Evolutionary conservation across 805 yeast species (phyloP).

Genomic region (Pichia scutulata): DNA sequence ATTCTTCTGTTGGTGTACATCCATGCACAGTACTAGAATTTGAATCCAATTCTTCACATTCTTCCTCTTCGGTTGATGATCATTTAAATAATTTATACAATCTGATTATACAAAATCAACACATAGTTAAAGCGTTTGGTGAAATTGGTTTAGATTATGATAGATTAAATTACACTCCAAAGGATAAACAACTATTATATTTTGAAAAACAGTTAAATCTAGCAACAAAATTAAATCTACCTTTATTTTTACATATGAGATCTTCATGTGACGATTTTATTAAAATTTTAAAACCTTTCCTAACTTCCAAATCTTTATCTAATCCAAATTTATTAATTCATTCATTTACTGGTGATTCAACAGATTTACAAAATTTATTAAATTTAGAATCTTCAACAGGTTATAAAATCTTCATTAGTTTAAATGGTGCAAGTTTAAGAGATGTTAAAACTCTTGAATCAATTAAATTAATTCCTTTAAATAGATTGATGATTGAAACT

Average conservation of each 20-base stretch:
- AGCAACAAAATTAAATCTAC: slow-evolving; percentile 51
- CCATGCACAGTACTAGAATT: slow-evolving; percentile 78
- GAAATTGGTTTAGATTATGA: slow-evolving; percentile 96
- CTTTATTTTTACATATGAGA: slow-evolving; percentile 87
- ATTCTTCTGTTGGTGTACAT: slow-evolving; percentile 87
- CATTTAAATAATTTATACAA: slow-evolving; percentile 44
- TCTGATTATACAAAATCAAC: slow-evolving; percentile 37
- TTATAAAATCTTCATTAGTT: slow-evolving; percentile 52
- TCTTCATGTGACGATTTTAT: slow-evolving; percentile 77
- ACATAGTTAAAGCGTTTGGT: slow-evolving; percentile 75
- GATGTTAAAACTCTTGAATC: slow-evolving; percentile 66
- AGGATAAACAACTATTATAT: slow-evolving; percentile 55
- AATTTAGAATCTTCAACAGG: slow-evolving; percentile 32
- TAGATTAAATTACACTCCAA: slow-evolving; percentile 67
- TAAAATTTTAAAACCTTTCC: slow-evolving; percentile 51
- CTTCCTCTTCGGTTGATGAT: slow-evolving; percentile 19
- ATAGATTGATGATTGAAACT: slow-evolving; percentile 74
- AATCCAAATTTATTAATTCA: slow-evolving; percentile 76
- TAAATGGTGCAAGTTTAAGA: slow-evolving; percentile 90
- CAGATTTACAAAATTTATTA: slow-evolving; percentile 54
- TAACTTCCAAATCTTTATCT: slow-evolving; percentile 31
- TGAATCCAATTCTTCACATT: slow-evolving; percentile 6
- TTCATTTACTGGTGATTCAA: slow-evolving; percentile 79
- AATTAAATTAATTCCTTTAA: slow-evolving; percentile 59
- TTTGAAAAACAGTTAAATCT: slow-evolving; percentile 71